Conservation (phyloP, 305 asterid genomes). For the Caryopteris hybrid region DNA sequence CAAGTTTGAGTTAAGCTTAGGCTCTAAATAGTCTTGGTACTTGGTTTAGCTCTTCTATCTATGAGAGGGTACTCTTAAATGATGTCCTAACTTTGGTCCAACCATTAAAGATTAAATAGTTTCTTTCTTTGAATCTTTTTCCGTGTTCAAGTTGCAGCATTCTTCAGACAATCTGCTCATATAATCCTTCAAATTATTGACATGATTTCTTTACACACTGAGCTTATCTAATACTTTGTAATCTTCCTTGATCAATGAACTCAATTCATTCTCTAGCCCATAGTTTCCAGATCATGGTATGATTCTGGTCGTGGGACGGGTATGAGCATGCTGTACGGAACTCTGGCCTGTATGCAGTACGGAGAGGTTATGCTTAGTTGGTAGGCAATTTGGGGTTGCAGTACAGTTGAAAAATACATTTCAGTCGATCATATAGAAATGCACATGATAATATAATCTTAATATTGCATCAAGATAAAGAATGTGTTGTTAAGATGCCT, state of each 20-base stretch:
- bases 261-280: neutral
- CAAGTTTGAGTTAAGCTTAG: neutral
- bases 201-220: neutral
- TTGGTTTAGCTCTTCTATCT: neutral
- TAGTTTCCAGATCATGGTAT: too few relatives aligned
- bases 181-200: neutral
- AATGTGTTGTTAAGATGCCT: too few relatives aligned
- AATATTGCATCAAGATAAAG: too few relatives aligned
- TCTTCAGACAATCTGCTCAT: neutral
- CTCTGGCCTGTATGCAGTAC: too few relatives aligned
- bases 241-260: neutral
- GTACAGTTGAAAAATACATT: too few relatives aligned
- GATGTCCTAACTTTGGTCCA: conserved; percentile 9
- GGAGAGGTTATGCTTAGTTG: too few relatives aligned
- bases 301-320: too few relatives aligned
- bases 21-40: neutral
- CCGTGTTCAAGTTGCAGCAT: neutral
- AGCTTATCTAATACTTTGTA: neutral
- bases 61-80: neutral
- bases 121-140: neutral
- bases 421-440: too few relatives aligned
- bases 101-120: neutral
- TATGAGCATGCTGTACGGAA: too few relatives aligned
- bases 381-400: too few relatives aligned
- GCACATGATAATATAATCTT: too few relatives aligned